These are phyloP conservation scores for Melaleuca alternifolia DNA, from an alignment of 345 rosid species.

Conservation along the genomic window DNA sequence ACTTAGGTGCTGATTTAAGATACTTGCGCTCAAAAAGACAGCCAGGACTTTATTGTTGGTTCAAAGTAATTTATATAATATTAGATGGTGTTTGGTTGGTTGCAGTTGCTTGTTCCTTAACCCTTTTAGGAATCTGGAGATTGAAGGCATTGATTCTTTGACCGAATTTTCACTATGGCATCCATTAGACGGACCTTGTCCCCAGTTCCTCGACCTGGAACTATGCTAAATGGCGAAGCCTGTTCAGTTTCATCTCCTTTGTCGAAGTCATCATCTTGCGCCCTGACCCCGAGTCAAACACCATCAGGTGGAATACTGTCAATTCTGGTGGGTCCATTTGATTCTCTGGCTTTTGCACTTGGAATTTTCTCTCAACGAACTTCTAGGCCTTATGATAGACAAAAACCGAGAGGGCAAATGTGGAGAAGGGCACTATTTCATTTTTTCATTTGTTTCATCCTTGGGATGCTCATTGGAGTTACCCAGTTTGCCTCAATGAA, in stretches of 20 bases:
- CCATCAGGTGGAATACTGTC: slow-evolving; percentile 24
- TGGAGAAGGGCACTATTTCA: slow-evolving; percentile 45
- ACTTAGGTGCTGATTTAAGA: background rate
- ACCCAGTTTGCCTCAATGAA: slow-evolving; percentile 25
- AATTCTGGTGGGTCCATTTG: slow-evolving; percentile 23
- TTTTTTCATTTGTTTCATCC: slow-evolving; percentile 35
- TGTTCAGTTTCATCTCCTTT: slow-evolving; percentile 44
- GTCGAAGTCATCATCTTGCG: slow-evolving; percentile 28
- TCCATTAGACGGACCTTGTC: slow-evolving; percentile 52
- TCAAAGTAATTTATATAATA: background rate
- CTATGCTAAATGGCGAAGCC: slow-evolving; percentile 31
- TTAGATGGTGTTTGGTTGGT: background rate
- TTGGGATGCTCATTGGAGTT: slow-evolving; percentile 44
- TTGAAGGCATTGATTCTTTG: background rate
- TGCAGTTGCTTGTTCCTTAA: background rate
- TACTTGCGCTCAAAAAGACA: background rate
- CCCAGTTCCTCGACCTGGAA: slow-evolving; percentile 40
- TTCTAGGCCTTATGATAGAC: slow-evolving; percentile 31
- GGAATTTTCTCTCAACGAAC: slow-evolving; percentile 24
- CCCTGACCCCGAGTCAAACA: slow-evolving; percentile 15
- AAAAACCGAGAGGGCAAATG: slow-evolving; percentile 31
- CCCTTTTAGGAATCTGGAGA: background rate
- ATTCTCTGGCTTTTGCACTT: slow-evolving; percentile 23
- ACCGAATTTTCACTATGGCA: slow-evolving; percentile 22
- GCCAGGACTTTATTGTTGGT: background rate